Conservation (phyloP, 2,329 filamentous ascomycete genomes). For the Geosmithia morbida region DNA sequence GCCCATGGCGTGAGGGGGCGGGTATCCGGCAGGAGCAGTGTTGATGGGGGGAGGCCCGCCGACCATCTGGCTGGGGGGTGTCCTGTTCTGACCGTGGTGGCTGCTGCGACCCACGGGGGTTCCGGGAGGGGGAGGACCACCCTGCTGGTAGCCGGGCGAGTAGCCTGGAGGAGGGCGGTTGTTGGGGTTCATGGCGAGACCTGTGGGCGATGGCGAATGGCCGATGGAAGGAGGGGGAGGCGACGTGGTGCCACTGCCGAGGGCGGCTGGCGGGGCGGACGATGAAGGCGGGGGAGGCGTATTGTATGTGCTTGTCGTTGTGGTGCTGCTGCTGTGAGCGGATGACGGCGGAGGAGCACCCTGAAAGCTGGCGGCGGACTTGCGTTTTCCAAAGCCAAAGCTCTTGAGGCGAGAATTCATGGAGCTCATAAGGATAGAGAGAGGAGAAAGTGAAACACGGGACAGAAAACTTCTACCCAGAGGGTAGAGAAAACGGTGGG, state of each 20-base stretch:
- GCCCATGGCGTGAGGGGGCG: conserved; percentile 33
- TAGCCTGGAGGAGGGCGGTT: conserved; percentile 48
- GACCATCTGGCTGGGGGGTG: conserved; percentile 44
- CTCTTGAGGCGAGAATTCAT: conserved; percentile 68
- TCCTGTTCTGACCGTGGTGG: conserved; percentile 30
- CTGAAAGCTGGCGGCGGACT: conserved; percentile 49
- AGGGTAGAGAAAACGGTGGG: conserved; percentile 3
- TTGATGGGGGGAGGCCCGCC: conserved; percentile 55
- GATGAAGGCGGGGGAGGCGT: conserved; percentile 5
- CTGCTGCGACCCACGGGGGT: conserved; percentile 36
- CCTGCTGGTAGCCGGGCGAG: conserved; percentile 32
- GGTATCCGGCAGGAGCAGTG: conserved; percentile 47
- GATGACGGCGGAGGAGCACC: conserved; percentile 13
- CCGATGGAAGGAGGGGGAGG: conserved; percentile 14
- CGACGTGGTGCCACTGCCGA: conserved; percentile 4
- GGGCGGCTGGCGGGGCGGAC: conserved; percentile 7
- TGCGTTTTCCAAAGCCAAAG: conserved; percentile 72
- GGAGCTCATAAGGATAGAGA: conserved; percentile 49
- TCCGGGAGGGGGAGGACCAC: conserved; percentile 18
- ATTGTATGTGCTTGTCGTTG: conserved; percentile 21
- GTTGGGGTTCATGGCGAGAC: conserved; percentile 48
- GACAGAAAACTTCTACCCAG: no score
- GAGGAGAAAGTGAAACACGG: conserved; percentile 3
- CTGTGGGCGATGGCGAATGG: conserved; percentile 28
- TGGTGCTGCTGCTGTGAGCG: conserved; percentile 11